Evolutionary conservation across 2,329 filamentous ascomycete genomes (phyloP).

Genomic region (Aspergillus neoniger): DNA sequence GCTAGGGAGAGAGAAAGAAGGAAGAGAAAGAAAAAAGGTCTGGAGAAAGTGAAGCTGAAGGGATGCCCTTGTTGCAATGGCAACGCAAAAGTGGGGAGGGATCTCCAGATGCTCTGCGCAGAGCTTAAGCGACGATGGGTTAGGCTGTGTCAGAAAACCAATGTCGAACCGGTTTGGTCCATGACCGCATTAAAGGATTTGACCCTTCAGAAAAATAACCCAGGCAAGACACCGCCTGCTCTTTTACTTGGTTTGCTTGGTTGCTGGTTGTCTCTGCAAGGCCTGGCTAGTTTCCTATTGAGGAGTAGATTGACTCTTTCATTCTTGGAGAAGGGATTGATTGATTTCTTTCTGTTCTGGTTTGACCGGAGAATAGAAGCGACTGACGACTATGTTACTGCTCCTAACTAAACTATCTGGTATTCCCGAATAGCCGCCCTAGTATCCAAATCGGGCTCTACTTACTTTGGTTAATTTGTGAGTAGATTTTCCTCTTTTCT

Average conservation of each 20-base stretch:
- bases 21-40: conserved; percentile 28
- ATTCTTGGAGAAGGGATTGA: too few relatives aligned
- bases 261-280: not conserved
- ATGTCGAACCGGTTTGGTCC: conserved; percentile 17
- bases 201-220: not conserved
- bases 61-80: conserved; percentile 46
- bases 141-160: conserved; percentile 20
- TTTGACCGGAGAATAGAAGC: too few relatives aligned
- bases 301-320: not conserved
- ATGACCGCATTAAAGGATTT: conserved; percentile 8
- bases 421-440: too few relatives aligned
- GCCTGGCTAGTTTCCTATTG: not conserved
- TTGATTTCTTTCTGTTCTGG: too few relatives aligned
- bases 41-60: conserved; percentile 43
- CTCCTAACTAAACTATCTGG: too few relatives aligned
- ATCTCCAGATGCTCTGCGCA: conserved; percentile 37
- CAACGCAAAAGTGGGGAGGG: conserved; percentile 44
- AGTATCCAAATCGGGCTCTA: too few relatives aligned
- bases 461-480: too few relatives aligned
- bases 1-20: conserved; percentile 20
- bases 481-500: too few relatives aligned
- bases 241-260: not conserved
- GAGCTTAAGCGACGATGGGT: conserved; percentile 27
- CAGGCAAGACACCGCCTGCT: not conserved
- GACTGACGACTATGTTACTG: too few relatives aligned